phyloP scores from a whole-genome alignment of 345 rosid species.

The Erysimum cheiranthoides region DNA sequence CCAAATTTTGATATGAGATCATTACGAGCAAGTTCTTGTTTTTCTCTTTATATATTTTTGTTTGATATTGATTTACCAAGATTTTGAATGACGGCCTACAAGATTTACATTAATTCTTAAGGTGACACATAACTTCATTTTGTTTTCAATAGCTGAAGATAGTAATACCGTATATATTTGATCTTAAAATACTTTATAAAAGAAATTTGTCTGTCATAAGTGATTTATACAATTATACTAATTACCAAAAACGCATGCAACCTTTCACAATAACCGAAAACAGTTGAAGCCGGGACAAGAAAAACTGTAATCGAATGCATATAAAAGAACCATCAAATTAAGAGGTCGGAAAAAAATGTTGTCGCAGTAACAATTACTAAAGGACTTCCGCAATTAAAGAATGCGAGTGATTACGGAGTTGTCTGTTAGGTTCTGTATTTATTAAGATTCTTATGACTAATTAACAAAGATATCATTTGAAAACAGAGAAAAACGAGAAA shows the following conservation, averaged over 20 bases:
- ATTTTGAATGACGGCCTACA: background rate
- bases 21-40: constrained; percentile 15
- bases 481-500: background rate
- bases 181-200: too few species aligned
- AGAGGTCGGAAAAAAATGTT: background rate
- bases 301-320: background rate
- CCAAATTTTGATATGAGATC: constrained; percentile 23
- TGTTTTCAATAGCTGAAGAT: too few species aligned
- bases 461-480: background rate
- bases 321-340: background rate
- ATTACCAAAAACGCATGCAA: constrained; percentile 3
- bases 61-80: background rate
- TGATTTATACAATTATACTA: background rate
- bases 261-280: background rate
- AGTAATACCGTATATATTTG: too few species aligned
- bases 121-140: too few species aligned
- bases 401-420: constrained; percentile 16
- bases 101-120: too few species aligned
- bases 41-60: background rate
- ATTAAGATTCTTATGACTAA: background rate
- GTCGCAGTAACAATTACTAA: background rate
- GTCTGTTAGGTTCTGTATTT: background rate
- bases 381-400: constrained; percentile 3
- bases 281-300: background rate
- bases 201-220: too few species aligned